Conservation (phyloP, 2,329 filamentous ascomycete species). For the Pyrenophora graminea region DNA sequence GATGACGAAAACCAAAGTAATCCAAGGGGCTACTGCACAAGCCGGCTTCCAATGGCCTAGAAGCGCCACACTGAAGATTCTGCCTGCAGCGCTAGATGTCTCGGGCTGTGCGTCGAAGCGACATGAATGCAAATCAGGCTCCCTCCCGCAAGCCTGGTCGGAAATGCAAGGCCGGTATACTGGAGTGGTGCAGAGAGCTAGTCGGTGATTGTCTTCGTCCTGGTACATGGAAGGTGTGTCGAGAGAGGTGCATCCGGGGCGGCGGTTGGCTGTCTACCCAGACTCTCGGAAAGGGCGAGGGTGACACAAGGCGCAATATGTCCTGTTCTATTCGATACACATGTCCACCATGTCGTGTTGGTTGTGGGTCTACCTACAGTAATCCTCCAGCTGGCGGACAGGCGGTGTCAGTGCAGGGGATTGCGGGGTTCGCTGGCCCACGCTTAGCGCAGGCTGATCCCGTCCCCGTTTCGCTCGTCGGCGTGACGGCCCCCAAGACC, state of each 20-base stretch:
- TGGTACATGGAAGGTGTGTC: constrained; percentile 8
- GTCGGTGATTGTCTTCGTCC: background rate
- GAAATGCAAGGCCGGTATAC: background rate
- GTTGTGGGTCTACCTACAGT: constrained; percentile 8
- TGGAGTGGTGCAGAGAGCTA: background rate
- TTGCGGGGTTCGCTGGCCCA: constrained; percentile 17
- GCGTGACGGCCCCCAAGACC: constrained; percentile 23
- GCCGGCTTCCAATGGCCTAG: background rate
- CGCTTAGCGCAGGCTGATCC: constrained; percentile 15
- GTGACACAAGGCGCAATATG: constrained; percentile 11
- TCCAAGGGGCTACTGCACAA: too few relatives aligned
- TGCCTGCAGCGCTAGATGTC: background rate
- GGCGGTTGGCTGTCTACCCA: constrained; percentile 13
- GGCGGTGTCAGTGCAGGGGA: constrained; percentile 14
- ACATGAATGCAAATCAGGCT: background rate
- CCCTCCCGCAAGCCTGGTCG: background rate
- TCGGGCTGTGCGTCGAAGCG: background rate
- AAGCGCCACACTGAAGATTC: background rate
- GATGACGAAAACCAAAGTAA: background rate
- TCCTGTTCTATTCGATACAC: constrained; percentile 12
- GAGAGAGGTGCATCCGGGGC: constrained; percentile 7
- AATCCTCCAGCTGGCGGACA: constrained; percentile 10
- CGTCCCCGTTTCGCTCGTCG: constrained; percentile 13
- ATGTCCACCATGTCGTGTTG: background rate
- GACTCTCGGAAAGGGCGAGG: constrained; percentile 10